Evolutionary conservation across 1,284 basidiomycete species (phyloP), one percentile per base, ranked within the genome.

Genomic region (Chondrostereum purpureum): DNA sequence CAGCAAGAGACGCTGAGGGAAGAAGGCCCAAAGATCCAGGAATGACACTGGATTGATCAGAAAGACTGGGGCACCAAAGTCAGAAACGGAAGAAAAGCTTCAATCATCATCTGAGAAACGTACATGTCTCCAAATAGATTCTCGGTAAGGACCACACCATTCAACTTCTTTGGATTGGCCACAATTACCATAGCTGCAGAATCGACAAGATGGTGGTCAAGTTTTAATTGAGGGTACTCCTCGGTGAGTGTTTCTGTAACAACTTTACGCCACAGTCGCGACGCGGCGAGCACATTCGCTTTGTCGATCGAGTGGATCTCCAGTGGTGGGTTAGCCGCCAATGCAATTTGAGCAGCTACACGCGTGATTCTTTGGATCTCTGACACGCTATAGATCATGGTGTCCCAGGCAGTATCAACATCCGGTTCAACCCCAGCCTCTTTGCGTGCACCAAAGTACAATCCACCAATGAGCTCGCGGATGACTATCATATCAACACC

Each of bases 101-200:
- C 11, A 27, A 11, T 45, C 18, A 35, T 42, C 38, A 31, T 5
- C n/a, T 13, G 42, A 18, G 39, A 10, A 17, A 69, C 88, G 59
- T 60, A 92, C 91, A 97, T 96, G 66, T 97, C 94, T 46, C 93
- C 93, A 55, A 97, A 96, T 62, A 97, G 68, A 66, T 97, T 97
- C 69, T 96, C 93, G 1, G 93, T 97, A 46, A 97, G 68, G 50
- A 96, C 75, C 42, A 99, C 85, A 53, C 96, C 96, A 61, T 99
- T 99, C 47, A 99, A 75, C 67, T 96, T 97, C 57, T 77, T 80
- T 3, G 96, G 96, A 62, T 80, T 93, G 39, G 88, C 74, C 40
- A 97, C 92, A 66, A 99, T 90, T 53, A 96, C 66, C 96, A 99
- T 99, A 12, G 94, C 85, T 1, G 95, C 93, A 3, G 93, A 90